These are phyloP conservation scores for Trichoderma atroviride DNA, from an alignment of 2,329 filamentous ascomycete species.

Conservation along the genomic window DNA sequence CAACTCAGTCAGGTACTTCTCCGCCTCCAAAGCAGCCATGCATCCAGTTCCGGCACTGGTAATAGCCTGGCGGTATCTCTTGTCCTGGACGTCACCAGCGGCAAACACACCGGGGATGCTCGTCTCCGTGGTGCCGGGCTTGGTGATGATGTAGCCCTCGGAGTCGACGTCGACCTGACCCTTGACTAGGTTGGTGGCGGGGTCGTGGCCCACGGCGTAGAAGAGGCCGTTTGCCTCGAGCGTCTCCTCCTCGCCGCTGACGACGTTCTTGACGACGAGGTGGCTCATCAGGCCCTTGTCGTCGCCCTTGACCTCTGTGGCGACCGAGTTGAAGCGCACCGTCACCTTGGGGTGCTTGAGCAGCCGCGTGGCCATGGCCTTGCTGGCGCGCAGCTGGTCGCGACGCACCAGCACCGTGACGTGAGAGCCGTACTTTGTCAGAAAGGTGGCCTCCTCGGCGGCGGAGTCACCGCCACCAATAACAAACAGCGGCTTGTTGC, in stretches of 20 bases:
- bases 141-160: constrained; percentile 89
- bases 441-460: constrained; percentile 94
- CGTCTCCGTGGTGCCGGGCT: constrained; percentile 85
- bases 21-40: constrained; percentile 91
- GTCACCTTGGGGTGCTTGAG: constrained; percentile 85
- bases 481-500: constrained; percentile 91
- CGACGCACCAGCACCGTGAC: constrained; percentile 91
- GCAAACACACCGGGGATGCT: constrained; percentile 92
- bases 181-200: constrained; percentile 88
- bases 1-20: constrained; percentile 84
- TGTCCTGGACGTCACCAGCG: constrained; percentile 97
- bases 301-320: constrained; percentile 82
- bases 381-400: constrained; percentile 83
- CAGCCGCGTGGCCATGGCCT: constrained; percentile 88
- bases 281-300: constrained; percentile 86
- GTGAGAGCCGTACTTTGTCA: constrained; percentile 96
- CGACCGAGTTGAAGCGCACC: constrained; percentile 81
- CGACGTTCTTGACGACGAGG: constrained; percentile 78
- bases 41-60: constrained; percentile 96
- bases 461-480: constrained; percentile 97
- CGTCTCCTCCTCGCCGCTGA: constrained; percentile 76
- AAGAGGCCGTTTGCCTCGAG: constrained; percentile 90
- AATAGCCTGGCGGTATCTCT: constrained; percentile 95
- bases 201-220: constrained; percentile 96
- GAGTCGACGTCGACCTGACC: constrained; percentile 84